Evolutionary conservation across 495 filamentous ascomycete genomes (phyloP), one percentile per base, ranked within the genome.

Genomic region (Aspergillus cristatus): DNA sequence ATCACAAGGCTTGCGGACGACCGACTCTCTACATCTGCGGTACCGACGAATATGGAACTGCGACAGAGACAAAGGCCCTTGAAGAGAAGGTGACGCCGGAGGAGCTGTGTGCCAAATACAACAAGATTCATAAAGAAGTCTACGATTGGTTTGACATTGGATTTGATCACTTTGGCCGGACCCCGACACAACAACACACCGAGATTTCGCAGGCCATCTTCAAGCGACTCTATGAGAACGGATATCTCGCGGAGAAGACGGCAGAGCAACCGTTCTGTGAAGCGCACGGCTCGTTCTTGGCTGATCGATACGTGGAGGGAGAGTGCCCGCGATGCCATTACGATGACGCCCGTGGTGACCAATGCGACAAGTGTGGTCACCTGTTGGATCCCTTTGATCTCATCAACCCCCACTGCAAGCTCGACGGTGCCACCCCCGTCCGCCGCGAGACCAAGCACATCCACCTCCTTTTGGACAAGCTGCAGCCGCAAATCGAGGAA

Each of bases 271-370:
- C 87, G 14, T 96, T 84, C 65, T 96, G 90, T 32, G 79, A 86
- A 43, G 71, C 77, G 18, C 88, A 97, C 57, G 65, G 78, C 13
- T 79, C 78, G 15, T 97, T 94, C 69, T 57, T 97, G 35, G 88
- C 90, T 14, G 90, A 97, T 60, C 84, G 90, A 28, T 97, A 84
- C 53, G 86, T 96, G 14, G 88, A 95, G 64, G 89, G 89, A 13
- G 82, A 79, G 45, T 96, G 89, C 62, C 79, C 80, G 28, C 76
- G 75, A 39, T 96, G 84, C 63, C 71, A 71, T 36, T 87, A 88
- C 57, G 70, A 76, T 28, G 88, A 89, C 53, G 88, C 88, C 20
- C 74, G 84, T 34, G 86, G 86, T 40, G 82, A 85, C 50, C 78
- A 94, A 64, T 96, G 89, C 50, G 89, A 96, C 58, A 82, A 81